A percentile compares a stretch with the other conserved stretches of the same genome.
phyloP scores from a whole-genome alignment of 163 green algal genomes.

The Scenedesmus sp. region DNA sequence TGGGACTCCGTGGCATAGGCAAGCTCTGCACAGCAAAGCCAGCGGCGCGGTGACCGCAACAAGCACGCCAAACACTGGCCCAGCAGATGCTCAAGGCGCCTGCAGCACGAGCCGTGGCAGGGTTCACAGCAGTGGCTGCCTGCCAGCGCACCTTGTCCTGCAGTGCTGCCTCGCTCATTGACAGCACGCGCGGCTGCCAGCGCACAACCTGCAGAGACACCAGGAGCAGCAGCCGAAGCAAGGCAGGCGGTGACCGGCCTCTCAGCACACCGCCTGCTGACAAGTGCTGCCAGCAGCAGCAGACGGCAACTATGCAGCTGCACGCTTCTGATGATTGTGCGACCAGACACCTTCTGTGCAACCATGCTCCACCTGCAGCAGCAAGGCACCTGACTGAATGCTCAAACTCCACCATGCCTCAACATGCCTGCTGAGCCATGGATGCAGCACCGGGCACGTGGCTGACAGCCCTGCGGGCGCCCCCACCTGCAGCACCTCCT shows the following conservation, averaged over 20 bases:
- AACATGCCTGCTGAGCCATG: background rate
- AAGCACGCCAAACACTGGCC: no score
- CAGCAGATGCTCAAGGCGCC: no score
- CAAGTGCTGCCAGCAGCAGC: background rate
- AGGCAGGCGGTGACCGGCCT: background rate
- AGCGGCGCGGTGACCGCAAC: no score
- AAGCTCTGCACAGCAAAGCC: no score
- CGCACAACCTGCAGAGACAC: conserved; percentile 8
- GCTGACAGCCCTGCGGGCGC: background rate
- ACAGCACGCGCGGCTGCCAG: conserved; percentile 26
- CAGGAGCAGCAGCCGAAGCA: background rate
- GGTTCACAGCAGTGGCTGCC: no score
- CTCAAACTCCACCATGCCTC: background rate
- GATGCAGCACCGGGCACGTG: background rate
- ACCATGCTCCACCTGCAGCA: background rate
- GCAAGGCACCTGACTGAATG: background rate
- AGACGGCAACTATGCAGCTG: no score
- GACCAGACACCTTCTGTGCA: no score
- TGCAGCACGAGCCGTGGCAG: no score
- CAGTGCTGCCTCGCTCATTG: background rate
- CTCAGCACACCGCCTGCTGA: background rate
- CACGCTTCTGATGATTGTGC: no score
- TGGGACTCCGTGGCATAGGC: no score
- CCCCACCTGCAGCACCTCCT: conserved; percentile 38
- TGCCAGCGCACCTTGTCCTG: conserved; percentile 19